phyloP scores from a whole-genome alignment of 176 grass and related monocot genomes.

The Bothriochloa decipiens region DNA sequence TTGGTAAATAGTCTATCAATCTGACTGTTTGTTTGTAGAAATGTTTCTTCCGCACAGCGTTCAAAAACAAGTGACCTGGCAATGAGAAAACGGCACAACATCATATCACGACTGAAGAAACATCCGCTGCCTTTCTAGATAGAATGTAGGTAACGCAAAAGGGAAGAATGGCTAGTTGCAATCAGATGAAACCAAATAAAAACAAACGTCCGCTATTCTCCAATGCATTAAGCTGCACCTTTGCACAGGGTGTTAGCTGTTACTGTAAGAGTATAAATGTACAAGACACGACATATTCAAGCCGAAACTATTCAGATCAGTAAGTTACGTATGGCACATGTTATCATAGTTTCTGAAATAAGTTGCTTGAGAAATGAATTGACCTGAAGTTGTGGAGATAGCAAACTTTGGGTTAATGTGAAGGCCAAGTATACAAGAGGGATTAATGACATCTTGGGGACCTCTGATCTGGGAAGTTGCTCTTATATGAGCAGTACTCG shows the following conservation, averaged over 20 bases:
- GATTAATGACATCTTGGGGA: conserved; percentile 36
- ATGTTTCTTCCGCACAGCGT: conserved; percentile 76
- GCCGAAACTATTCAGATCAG: background rate
- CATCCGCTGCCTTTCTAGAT: background rate
- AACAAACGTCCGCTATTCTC: too few relatives aligned
- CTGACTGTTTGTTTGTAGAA: conserved; percentile 87
- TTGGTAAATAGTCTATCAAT: conserved; percentile 58
- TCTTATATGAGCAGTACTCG: too few relatives aligned
- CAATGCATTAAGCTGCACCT: too few relatives aligned
- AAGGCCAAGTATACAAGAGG: conserved; percentile 65
- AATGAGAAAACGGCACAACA: conserved; percentile 11
- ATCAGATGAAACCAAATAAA: too few relatives aligned
- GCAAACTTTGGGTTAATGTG: conserved; percentile 67
- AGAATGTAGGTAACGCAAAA: background rate
- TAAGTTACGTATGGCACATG: background rate
- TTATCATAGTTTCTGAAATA: background rate
- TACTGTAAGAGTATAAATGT: too few relatives aligned
- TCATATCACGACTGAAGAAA: background rate
- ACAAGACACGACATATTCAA: too few relatives aligned
- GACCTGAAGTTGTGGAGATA: too few relatives aligned
- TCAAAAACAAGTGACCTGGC: conserved; percentile 58
- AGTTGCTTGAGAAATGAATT: conserved; percentile 16
- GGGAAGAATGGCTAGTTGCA: background rate
- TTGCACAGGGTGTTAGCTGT: too few relatives aligned
- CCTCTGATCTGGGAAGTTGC: conserved; percentile 58